A percentile compares a stretch with the other conserved stretches of the same genome.
These are phyloP conservation scores for Orbilia ellipsospora DNA, from an alignment of 2,329 filamentous ascomycete genomes.

Conservation along the genomic window DNA sequence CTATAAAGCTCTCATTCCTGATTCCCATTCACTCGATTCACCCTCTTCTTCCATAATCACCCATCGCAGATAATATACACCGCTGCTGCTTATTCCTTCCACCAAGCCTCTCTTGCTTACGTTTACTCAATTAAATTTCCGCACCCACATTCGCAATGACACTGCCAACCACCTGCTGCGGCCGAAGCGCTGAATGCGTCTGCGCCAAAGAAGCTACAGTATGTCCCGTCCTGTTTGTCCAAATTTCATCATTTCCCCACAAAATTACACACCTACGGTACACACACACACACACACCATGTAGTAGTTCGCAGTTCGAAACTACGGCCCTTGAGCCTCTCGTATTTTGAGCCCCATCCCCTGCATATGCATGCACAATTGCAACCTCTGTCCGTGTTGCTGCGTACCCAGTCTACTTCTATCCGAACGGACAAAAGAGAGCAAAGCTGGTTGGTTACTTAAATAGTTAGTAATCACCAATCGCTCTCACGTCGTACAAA, in stretches of 20 bases:
- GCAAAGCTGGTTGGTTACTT: no score
- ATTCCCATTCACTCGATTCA: neutral
- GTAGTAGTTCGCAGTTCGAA: no score
- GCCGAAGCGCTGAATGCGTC: constrained; percentile 39
- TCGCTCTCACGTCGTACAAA: no score
- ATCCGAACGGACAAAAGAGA: neutral
- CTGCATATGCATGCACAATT: constrained; percentile 14
- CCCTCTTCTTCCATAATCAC: constrained; percentile 6
- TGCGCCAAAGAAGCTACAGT: constrained; percentile 50
- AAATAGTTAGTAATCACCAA: no score
- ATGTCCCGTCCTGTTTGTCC: constrained; percentile 23
- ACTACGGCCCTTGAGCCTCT: neutral
- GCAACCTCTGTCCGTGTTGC: neutral
- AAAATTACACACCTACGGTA: constrained; percentile 31
- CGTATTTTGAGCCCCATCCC: constrained; percentile 1
- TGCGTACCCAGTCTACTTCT: neutral
- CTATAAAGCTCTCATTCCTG: constrained; percentile 40
- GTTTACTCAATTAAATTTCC: constrained; percentile 4
- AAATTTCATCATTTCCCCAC: constrained; percentile 49
- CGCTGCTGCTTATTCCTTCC: neutral
- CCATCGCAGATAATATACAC: neutral
- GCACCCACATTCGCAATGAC: constrained; percentile 27
- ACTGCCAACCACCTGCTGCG: constrained; percentile 52
- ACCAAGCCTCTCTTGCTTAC: neutral
- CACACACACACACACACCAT: neutral